phyloP scores from a whole-genome alignment of 768 basidiomycete species.

The Termitomyces heimii region DNA sequence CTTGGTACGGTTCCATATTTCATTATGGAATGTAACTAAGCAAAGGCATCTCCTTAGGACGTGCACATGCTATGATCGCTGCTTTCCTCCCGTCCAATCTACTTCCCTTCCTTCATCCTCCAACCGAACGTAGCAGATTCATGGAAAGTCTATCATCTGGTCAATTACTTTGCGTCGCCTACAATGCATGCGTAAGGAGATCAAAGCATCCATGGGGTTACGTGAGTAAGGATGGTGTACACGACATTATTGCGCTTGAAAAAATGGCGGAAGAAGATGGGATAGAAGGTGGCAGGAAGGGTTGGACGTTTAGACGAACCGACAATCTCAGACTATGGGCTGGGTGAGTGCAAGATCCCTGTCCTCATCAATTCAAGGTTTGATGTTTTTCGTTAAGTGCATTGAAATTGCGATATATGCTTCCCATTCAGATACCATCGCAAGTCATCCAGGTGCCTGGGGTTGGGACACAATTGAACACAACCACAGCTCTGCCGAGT shows the following conservation, averaged over 20 bases:
- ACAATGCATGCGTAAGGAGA: constrained; percentile 75
- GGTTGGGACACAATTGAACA: constrained; percentile 12
- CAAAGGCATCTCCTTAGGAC: constrained; percentile 35
- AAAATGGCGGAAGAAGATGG: constrained; percentile 31
- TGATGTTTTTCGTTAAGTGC: constrained; percentile 39
- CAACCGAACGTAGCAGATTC: constrained; percentile 33
- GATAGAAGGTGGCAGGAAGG: constrained; percentile 40
- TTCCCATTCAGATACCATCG: constrained; percentile 58
- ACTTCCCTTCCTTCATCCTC: constrained; percentile 29
- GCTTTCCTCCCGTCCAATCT: constrained; percentile 55
- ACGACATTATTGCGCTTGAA: constrained; percentile 72
- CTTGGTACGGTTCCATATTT: constrained; percentile 40
- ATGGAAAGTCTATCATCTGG: constrained; percentile 64
- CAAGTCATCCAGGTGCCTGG: constrained; percentile 18
- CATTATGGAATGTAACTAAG: background rate
- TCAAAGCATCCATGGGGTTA: constrained; percentile 88
- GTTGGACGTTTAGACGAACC: constrained; percentile 82
- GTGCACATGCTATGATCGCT: constrained; percentile 55
- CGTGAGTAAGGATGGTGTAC: constrained; percentile 69
- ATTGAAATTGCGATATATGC: constrained; percentile 73
- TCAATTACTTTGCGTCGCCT: constrained; percentile 73
- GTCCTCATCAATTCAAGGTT: background rate
- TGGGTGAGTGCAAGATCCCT: constrained; percentile 47
- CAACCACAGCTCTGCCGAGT: constrained; percentile 19
- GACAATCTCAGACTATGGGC: constrained; percentile 85